Evolutionary conservation across 106 monocot genomes (phyloP).

Genomic region (Dioscorea dumetorum): DNA sequence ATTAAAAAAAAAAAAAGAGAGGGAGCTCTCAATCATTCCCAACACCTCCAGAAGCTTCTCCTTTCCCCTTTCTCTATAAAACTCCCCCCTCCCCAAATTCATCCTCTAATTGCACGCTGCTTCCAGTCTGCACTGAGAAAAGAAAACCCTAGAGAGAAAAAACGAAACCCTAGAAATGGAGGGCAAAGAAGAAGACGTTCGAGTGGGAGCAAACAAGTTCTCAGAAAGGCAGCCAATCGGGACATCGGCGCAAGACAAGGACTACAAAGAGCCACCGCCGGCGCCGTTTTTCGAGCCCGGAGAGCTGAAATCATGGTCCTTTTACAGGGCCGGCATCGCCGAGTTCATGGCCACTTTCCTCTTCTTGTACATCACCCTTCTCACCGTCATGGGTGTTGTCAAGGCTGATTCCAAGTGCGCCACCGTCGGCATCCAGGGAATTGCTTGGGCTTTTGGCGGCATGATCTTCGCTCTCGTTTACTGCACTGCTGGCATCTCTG

Average conservation of each 20-base stretch:
- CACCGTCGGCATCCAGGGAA: constrained; percentile 58
- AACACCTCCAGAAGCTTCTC: too few species aligned
- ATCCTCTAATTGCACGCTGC: too few species aligned
- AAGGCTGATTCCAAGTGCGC: constrained; percentile 28
- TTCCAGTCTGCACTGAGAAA: too few species aligned
- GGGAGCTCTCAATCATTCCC: too few species aligned
- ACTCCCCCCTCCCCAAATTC: too few species aligned
- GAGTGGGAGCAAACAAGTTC: constrained; percentile 44
- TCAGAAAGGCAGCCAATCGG: constrained; percentile 44
- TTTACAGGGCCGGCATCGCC: constrained; percentile 54
- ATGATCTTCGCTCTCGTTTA: constrained; percentile 83
- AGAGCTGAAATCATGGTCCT: constrained; percentile 52
- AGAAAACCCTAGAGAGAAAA: neutral
- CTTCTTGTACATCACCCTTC: constrained; percentile 51
- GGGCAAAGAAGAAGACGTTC: constrained; percentile 42
- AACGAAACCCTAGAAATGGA: constrained; percentile 16
- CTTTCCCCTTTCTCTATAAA: too few species aligned
- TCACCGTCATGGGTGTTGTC: constrained; percentile 48
- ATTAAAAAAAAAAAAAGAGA: too few species aligned
- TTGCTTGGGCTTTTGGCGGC: constrained; percentile 73
- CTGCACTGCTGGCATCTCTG: constrained; percentile 85
- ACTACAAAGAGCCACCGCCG: constrained; percentile 57
- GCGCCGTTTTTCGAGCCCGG: constrained; percentile 46
- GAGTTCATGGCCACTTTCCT: constrained; percentile 60
- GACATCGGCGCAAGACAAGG: constrained; percentile 44